These are phyloP conservation scores for Hirsutella rhossiliensis DNA, from an alignment of 2,329 filamentous ascomycete genomes.

Conservation along the genomic window DNA sequence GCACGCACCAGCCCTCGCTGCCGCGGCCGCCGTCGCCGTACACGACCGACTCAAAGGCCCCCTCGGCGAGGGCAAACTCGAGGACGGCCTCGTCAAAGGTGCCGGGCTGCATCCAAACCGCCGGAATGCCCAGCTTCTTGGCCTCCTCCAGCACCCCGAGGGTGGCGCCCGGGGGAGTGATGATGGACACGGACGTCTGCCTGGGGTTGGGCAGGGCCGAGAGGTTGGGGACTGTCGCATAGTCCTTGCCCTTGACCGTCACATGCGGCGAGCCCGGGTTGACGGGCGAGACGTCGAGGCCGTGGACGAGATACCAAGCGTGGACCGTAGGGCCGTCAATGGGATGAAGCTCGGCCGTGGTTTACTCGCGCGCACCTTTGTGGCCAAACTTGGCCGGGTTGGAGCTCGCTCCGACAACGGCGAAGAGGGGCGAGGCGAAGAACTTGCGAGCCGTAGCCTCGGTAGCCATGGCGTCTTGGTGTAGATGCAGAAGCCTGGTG, in stretches of 20 bases:
- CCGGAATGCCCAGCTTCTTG: constrained; percentile 55
- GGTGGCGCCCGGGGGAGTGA: constrained; percentile 75
- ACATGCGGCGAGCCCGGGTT: constrained; percentile 63
- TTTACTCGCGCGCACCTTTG: constrained; percentile 46
- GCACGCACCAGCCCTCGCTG: constrained; percentile 72
- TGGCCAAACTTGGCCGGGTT: constrained; percentile 81
- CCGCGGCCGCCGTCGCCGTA: constrained; percentile 52
- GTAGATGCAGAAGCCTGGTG: too few relatives aligned
- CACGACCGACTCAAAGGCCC: constrained; percentile 57
- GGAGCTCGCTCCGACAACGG: constrained; percentile 81
- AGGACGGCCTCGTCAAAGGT: constrained; percentile 70
- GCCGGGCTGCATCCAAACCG: constrained; percentile 86
- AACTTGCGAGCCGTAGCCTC: constrained; percentile 64
- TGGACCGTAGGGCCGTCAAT: constrained; percentile 49
- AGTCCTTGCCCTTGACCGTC: constrained; percentile 41
- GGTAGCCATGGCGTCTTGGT: constrained; percentile 40
- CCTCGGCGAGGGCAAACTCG: constrained; percentile 48
- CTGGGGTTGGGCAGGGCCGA: constrained; percentile 51
- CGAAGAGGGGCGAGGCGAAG: constrained; percentile 69
- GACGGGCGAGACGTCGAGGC: constrained; percentile 67
- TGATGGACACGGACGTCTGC: constrained; percentile 69
- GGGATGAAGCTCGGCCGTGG: background rate
- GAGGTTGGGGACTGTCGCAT: constrained; percentile 55
- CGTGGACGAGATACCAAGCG: constrained; percentile 72
- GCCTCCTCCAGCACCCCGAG: constrained; percentile 66